Conservation (phyloP, 176 grass and related monocot genomes). For the Neostapfia colusana region DNA sequence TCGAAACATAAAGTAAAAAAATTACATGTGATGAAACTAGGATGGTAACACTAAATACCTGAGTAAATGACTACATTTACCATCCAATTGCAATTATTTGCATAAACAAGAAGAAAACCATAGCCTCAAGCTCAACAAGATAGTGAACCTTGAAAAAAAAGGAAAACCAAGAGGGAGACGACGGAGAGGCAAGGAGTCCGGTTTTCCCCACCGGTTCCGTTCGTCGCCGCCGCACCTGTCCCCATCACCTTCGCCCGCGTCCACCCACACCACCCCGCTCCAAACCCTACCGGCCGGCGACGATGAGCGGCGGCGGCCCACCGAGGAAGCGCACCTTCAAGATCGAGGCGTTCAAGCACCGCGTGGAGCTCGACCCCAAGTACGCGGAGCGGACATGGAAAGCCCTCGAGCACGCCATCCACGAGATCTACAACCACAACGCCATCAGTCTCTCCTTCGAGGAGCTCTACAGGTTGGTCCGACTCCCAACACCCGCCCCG, state of each 20-base stretch:
- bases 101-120: background rate
- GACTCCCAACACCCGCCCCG: background rate
- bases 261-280: constrained; percentile 28
- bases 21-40: too few species aligned
- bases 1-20: too few species aligned
- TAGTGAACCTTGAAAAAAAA: background rate
- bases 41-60: too few species aligned
- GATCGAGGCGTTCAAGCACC: constrained; percentile 93
- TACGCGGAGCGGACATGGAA: constrained; percentile 97
- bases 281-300: constrained; percentile 39
- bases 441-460: constrained; percentile 92
- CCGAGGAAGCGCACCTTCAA: constrained; percentile 81
- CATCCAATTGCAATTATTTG: too few species aligned
- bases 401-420: constrained; percentile 80
- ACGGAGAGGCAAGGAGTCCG: background rate
- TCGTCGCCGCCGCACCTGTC: constrained; percentile 1
- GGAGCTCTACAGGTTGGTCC: constrained; percentile 74
- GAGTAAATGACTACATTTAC: too few species aligned
- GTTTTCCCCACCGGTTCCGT: constrained; percentile 24
- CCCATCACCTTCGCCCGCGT: background rate
- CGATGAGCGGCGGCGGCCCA: constrained; percentile 57
- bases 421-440: constrained; percentile 99
- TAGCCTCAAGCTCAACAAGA: background rate
- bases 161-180: too few species aligned
- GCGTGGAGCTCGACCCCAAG: constrained; percentile 94